Conservation (phyloP, 441 rosid genomes). For the Geranium incanum region DNA sequence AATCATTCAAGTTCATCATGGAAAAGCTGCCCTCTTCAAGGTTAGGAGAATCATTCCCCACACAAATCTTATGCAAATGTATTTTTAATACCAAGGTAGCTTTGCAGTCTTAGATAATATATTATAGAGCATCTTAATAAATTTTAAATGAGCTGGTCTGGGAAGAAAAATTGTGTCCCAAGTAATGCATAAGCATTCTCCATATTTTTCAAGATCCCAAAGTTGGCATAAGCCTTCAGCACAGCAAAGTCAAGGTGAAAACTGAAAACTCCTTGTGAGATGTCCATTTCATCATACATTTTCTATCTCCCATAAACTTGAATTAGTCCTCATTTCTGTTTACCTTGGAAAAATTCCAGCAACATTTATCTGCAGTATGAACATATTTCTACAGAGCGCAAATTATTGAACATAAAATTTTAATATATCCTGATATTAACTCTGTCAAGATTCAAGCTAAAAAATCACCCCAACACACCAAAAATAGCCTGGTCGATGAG, state of each 20-base stretch:
- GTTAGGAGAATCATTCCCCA: background rate
- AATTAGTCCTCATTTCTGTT: constrained; percentile 35
- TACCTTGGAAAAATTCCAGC: background rate
- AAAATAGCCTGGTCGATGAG: background rate
- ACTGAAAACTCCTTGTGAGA: too few relatives aligned
- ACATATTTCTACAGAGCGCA: background rate
- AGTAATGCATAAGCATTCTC: too few relatives aligned
- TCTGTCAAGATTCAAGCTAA: background rate
- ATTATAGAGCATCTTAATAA: constrained; percentile 23
- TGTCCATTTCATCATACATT: constrained; percentile 32
- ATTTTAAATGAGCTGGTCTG: too few relatives aligned
- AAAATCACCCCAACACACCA: background rate
- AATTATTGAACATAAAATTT: background rate
- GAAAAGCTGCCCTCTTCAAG: background rate
- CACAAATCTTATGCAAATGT: background rate
- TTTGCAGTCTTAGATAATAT: constrained; percentile 25
- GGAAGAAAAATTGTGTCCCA: too few relatives aligned
- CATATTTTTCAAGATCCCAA: too few relatives aligned
- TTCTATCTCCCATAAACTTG: constrained; percentile 48
- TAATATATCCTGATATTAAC: background rate
- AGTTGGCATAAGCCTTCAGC: too few relatives aligned
- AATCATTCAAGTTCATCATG: background rate
- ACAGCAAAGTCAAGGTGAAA: too few relatives aligned
- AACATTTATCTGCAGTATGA: background rate
- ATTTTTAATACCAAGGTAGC: background rate